Conservation (phyloP, 2,329 filamentous ascomycete genomes). For the Cordyceps javanica region DNA sequence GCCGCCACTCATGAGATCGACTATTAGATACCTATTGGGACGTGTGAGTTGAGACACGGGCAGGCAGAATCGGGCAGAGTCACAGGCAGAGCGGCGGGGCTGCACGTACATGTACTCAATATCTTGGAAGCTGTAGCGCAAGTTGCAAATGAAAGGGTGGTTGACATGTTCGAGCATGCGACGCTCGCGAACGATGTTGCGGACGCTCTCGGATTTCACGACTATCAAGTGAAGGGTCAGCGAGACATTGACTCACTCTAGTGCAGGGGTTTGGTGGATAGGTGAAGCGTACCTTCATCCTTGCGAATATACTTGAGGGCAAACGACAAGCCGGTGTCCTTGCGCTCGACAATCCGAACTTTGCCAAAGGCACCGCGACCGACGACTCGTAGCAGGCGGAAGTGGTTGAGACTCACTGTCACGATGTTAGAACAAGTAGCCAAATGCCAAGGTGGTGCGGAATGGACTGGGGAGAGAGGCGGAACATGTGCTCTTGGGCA, state of each 20-base stretch:
- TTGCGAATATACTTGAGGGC: conserved; percentile 97
- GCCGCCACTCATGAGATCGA: conserved; percentile 96
- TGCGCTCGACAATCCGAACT: conserved; percentile 95
- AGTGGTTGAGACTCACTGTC: conserved; percentile 92
- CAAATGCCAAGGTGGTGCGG: conserved; percentile 1
- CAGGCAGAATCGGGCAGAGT: not conserved
- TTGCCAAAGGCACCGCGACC: conserved; percentile 98
- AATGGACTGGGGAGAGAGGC: not conserved
- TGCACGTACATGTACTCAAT: conserved; percentile 87
- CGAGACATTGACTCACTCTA: conserved; percentile 8
- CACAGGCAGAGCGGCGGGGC: not conserved
- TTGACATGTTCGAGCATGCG: conserved; percentile 98
- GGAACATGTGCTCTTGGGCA: not conserved
- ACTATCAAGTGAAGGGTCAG: conserved; percentile 53
- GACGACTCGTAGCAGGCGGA: conserved; percentile 88
- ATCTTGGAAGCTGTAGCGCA: conserved; percentile 98
- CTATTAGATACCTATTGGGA: conserved; percentile 75
- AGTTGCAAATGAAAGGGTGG: conserved; percentile 95
- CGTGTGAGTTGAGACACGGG: not conserved
- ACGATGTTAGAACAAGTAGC: not conserved
- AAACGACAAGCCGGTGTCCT: conserved; percentile 90
- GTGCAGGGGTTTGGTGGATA: not conserved
- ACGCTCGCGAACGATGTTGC: conserved; percentile 95
- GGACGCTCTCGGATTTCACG: conserved; percentile 92
- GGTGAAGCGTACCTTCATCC: conserved; percentile 73